Percentiles rank a stretch among this genome's conserved stretches.
Conservation (phyloP, 2,329 filamentous ascomycete species). For the Chrysoporthe austroafricana region DNA sequence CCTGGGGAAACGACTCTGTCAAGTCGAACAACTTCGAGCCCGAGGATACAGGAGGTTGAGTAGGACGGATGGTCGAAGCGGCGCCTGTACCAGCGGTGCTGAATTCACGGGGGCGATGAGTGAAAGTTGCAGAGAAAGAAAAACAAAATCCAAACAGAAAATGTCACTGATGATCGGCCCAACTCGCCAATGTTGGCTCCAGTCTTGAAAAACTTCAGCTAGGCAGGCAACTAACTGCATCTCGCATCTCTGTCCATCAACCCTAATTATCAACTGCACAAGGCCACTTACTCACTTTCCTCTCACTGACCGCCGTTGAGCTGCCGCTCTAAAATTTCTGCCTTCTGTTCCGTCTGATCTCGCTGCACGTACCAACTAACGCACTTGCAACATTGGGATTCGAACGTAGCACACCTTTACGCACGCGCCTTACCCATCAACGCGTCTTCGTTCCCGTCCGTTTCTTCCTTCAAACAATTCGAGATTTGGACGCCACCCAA, state of each 20-base stretch:
- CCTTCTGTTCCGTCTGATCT: not conserved
- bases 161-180: no score
- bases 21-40: slow-evolving; percentile 33
- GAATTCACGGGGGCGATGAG: no score
- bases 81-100: not conserved
- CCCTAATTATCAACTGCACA: not conserved
- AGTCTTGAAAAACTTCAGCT: no score
- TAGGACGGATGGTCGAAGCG: slow-evolving; percentile 34
- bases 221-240: not conserved
- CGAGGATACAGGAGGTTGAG: slow-evolving; percentile 65
- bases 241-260: not conserved
- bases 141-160: no score
- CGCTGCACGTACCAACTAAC: not conserved
- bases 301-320: not conserved
- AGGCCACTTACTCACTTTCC: not conserved
- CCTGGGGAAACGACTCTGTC: slow-evolving; percentile 32
- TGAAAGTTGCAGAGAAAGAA: no score
- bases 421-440: not conserved
- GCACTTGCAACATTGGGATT: not conserved
- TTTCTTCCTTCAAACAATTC: no score
- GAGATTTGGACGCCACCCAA: no score
- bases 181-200: no score
- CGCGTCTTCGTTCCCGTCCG: not conserved
- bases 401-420: not conserved
- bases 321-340: not conserved